These are phyloP conservation scores for Amanita molliuscula DNA, from an alignment of 768 basidiomycete species.

Conservation along the genomic window DNA sequence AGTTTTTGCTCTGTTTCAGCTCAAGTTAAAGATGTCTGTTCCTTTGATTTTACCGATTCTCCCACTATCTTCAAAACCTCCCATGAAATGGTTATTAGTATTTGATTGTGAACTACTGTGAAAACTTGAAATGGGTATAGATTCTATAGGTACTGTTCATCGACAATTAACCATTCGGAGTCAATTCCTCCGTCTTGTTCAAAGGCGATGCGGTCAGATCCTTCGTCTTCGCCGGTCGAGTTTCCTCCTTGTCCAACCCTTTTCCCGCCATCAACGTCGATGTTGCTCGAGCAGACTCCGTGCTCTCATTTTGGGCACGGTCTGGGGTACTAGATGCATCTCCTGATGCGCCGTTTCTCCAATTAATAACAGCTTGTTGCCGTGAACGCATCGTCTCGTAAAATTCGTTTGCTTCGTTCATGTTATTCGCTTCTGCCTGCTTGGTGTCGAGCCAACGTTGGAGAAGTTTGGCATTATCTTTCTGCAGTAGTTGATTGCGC, in stretches of 20 bases:
- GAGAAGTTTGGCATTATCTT: conserved; percentile 90
- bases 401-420: conserved; percentile 90
- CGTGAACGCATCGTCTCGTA: conserved; percentile 81
- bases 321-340: conserved; percentile 13
- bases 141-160: conserved; percentile 21
- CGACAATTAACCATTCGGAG: conserved; percentile 85
- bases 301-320: conserved; percentile 13
- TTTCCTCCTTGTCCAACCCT: conserved; percentile 44
- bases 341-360: conserved; percentile 35
- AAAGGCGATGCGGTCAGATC: conserved; percentile 67
- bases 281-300: conserved; percentile 20
- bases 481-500: conserved; percentile 75
- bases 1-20: background rate
- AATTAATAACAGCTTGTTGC: conserved; percentile 50
- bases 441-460: conserved; percentile 97
- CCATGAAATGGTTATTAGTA: conserved; percentile 11
- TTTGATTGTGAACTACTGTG: background rate
- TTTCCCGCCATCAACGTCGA: conserved; percentile 53
- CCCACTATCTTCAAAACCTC: conserved; percentile 4
- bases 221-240: conserved; percentile 40
- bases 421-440: conserved; percentile 83
- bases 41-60: conserved; percentile 5
- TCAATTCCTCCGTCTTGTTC: conserved; percentile 67
- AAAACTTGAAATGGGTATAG: conserved; percentile 13
- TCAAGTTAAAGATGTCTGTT: background rate